Evolutionary conservation across 2,329 filamentous ascomycete genomes (phyloP), one percentile per base, ranked within the genome.

Genomic region (Nothophaeocryptopus gaeumannii): DNA sequence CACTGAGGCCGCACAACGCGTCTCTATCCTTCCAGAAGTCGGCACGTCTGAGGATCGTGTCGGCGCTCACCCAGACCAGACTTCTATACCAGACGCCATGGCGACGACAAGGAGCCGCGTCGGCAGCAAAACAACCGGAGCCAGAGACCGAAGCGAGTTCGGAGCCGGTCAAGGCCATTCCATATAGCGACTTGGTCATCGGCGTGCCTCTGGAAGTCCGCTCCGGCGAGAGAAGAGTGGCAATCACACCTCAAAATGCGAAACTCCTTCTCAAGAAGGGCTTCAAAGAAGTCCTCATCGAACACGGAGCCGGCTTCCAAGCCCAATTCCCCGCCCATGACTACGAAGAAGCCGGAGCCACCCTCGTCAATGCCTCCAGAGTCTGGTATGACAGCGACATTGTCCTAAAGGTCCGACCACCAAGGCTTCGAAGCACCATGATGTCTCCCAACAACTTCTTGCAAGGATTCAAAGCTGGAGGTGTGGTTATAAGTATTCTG

Each of bases 201-300:
- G 89, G 89, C 50, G 81, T 93, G 3, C 89, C 89, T 11, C 82
- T 80, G 50, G 90, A 96, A 70, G 85, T 81, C n/a, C 89, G 80
- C 62, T 80, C 83, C 1, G 82, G 84, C 50, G 90, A 96, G 72
- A 83, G 86, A 36, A 86, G 90, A 43, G 89, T 95, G 11, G 88
- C 90, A 29, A 78, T 95, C 48, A 92, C 88, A 0, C 90, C 90
- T 1, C 82, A 88, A 56, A 95, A 95, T 72, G 88, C 90, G 12
- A 80, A 84, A 2, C 74, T 95, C 1, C 73, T 96, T 1, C 80
- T 91, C 55, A 95, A 95, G 68, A 95, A 95, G 68, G 90, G 89
- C 31, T 93, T 89, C 67, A 78, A 77, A 31, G 82, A 83, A 54
- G 81, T 96, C 16, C 72, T 95, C 2, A 79, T 96, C 33, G 88